Evolutionary conservation across 163 green algal genomes (phyloP).

Genomic region (Scenedesmus sp.): DNA sequence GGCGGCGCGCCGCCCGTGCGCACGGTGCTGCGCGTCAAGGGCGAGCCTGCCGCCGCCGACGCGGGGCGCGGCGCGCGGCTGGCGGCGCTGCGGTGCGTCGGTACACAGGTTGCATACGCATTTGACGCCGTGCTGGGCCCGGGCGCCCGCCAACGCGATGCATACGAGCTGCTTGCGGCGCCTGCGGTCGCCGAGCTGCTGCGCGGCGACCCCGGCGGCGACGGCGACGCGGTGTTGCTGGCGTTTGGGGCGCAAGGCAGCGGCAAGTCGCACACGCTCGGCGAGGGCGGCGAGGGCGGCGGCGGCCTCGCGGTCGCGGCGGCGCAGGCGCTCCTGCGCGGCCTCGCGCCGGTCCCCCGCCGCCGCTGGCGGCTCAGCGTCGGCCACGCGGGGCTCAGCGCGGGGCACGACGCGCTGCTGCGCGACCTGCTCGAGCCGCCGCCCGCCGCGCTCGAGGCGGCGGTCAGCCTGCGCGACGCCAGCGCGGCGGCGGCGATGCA

Average conservation of each 20-base stretch:
- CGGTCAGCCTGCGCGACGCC: slow-evolving; percentile 36
- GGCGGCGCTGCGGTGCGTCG: no score
- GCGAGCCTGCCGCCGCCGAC: no score
- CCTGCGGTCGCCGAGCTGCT: no score
- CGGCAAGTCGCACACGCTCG: slow-evolving; percentile 48
- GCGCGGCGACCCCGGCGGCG: no score
- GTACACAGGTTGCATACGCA: no score
- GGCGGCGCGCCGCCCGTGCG: no score
- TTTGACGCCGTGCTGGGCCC: no score
- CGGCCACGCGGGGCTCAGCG: slow-evolving; percentile 31
- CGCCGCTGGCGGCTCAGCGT: slow-evolving; percentile 29
- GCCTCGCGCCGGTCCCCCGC: slow-evolving; percentile 35
- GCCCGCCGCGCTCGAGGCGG: slow-evolving; percentile 18
- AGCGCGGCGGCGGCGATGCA: slow-evolving; percentile 38
- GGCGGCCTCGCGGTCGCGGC: slow-evolving; percentile 41
- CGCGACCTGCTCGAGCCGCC: slow-evolving; percentile 46
- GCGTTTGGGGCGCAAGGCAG: slow-evolving; percentile 48
- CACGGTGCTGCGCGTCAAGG: no score
- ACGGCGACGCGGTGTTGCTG: slow-evolving; percentile 33
- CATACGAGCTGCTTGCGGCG: no score
- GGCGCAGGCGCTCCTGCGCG: slow-evolving; percentile 16
- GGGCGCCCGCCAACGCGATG: no score
- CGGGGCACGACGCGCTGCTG: slow-evolving; percentile 47
- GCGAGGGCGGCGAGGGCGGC: slow-evolving; percentile 36
- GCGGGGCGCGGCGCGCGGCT: no score